A percentile compares a stretch with the other conserved stretches of the same genome.
Conservation (phyloP, 1,284 basidiomycete species). For the Rhodotorula sp. region DNA sequence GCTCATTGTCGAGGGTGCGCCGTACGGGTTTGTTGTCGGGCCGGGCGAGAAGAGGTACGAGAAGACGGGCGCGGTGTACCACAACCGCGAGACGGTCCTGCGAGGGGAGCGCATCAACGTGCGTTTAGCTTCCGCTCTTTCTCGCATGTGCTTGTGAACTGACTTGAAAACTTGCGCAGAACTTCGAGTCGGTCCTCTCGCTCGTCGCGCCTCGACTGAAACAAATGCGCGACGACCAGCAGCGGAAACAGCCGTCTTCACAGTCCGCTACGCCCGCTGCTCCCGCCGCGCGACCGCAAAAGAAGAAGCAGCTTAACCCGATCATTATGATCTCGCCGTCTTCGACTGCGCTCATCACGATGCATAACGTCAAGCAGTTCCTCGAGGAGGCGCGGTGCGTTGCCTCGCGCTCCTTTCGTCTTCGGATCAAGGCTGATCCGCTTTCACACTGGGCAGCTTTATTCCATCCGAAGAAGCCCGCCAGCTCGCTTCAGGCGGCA, state of each 20-base stretch:
- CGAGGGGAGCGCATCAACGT: constrained; percentile 73
- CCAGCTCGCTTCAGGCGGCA: constrained; percentile 19
- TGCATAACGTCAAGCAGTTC: constrained; percentile 95
- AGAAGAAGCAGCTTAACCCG: constrained; percentile 55
- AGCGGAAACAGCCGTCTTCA: not conserved
- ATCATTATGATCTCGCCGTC: constrained; percentile 97
- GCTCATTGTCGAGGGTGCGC: constrained; percentile 58
- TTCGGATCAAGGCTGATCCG: not conserved
- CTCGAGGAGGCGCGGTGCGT: constrained; percentile 80
- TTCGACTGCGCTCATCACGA: constrained; percentile 89
- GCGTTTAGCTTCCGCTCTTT: constrained; percentile 38
- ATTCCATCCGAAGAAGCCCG: constrained; percentile 74
- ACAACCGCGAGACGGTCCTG: constrained; percentile 68
- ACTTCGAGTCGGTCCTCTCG: constrained; percentile 64
- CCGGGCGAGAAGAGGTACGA: constrained; percentile 56
- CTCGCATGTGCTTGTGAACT: not conserved
- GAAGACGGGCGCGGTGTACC: constrained; percentile 62
- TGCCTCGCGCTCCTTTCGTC: not conserved
- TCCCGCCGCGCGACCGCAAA: constrained; percentile 17
- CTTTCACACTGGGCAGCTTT: constrained; percentile 56
- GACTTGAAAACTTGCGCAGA: constrained; percentile 52
- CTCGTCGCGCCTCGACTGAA: constrained; percentile 71
- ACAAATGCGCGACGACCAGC: constrained; percentile 56
- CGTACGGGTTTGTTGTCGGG: constrained; percentile 19
- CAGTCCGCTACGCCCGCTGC: not conserved